These are phyloP conservation scores for Cryoendolithus antarcticus DNA, from an alignment of 2,329 filamentous ascomycete species.

Conservation along the genomic window DNA sequence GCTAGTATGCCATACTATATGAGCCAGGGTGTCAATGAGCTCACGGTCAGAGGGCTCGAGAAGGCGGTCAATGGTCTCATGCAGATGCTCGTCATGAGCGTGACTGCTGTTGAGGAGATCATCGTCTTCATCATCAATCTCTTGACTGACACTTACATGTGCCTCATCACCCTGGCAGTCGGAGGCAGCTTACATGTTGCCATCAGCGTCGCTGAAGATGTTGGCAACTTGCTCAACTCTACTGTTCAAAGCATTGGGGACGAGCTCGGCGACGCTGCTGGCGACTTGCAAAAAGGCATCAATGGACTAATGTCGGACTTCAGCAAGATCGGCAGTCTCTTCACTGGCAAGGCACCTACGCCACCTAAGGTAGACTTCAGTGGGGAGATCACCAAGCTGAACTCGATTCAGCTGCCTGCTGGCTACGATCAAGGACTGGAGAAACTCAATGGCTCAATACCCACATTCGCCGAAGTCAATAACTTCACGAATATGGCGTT, in stretches of 20 bases:
- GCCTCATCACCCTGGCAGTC: conserved; percentile 73
- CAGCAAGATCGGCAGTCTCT: conserved; percentile 28
- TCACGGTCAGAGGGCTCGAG: conserved; percentile 70
- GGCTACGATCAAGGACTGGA: conserved; percentile 57
- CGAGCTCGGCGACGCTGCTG: conserved; percentile 34
- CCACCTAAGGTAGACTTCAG: conserved; percentile 53
- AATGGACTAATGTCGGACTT: conserved; percentile 44
- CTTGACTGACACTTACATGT: conserved; percentile 79
- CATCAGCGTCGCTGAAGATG: conserved; percentile 48
- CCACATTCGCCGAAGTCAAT: conserved; percentile 70
- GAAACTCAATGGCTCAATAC: conserved; percentile 65
- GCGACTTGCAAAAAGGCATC: conserved; percentile 38
- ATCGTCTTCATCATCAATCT: conserved; percentile 89
- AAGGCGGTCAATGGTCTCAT: conserved; percentile 70
- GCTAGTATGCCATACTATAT: conserved; percentile 97
- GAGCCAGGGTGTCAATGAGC: conserved; percentile 72
- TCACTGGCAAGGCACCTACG: conserved; percentile 27
- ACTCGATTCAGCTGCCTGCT: conserved; percentile 55
- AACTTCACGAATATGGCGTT: conserved; percentile 69
- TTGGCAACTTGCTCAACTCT: conserved; percentile 48
- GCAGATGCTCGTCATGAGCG: conserved; percentile 60
- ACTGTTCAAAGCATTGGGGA: conserved; percentile 46
- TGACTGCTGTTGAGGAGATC: conserved; percentile 75
- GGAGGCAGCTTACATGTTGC: conserved; percentile 65
- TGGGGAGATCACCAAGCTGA: conserved; percentile 51